phyloP scores from a whole-genome alignment of 371 early-diverging fungal genomes.

The Circinella umbellata region DNA sequence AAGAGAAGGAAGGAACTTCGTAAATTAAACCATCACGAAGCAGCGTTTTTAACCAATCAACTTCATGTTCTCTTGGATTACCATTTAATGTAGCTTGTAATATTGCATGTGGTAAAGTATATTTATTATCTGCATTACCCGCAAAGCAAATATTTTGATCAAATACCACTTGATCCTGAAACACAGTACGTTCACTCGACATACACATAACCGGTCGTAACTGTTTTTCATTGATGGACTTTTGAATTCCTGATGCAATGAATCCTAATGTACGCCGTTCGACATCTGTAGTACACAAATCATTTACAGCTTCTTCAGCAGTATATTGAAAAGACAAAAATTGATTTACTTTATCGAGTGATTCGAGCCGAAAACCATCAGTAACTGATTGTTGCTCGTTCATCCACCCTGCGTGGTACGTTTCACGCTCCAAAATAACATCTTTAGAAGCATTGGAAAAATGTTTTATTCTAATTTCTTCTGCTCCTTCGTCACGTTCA shows the following conservation, averaged over 20 bases:
- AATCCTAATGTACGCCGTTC: constrained; percentile 15
- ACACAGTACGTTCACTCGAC: constrained; percentile 94
- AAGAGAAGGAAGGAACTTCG: constrained; percentile 95
- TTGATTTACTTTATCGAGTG: constrained; percentile 58
- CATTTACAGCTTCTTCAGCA: constrained; percentile 56
- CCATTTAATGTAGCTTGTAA: constrained; percentile 7
- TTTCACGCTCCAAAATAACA: constrained; percentile 48
- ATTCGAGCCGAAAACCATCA: constrained; percentile 51
- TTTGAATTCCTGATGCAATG: constrained; percentile 75
- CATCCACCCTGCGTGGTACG: constrained; percentile 87
- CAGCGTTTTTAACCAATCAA: constrained; percentile 77
- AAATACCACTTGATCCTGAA: constrained; percentile 82
- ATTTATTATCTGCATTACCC: constrained; percentile 62
- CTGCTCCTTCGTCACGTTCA: constrained; percentile 87
- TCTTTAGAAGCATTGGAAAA: constrained; percentile 59
- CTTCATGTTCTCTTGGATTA: constrained; percentile 66
- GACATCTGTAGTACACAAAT: background rate
- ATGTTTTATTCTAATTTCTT: constrained; percentile 91
- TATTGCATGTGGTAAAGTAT: constrained; percentile 17
- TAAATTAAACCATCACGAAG: constrained; percentile 86
- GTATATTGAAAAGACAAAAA: constrained; percentile 78
- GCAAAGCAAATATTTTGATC: constrained; percentile 95
- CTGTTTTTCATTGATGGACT: constrained; percentile 64
- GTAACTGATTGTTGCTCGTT: constrained; percentile 80
- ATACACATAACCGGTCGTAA: constrained; percentile 83